phyloP scores from a whole-genome alignment of 2,329 filamentous ascomycete species.

The Calonectria hawksworthii region DNA sequence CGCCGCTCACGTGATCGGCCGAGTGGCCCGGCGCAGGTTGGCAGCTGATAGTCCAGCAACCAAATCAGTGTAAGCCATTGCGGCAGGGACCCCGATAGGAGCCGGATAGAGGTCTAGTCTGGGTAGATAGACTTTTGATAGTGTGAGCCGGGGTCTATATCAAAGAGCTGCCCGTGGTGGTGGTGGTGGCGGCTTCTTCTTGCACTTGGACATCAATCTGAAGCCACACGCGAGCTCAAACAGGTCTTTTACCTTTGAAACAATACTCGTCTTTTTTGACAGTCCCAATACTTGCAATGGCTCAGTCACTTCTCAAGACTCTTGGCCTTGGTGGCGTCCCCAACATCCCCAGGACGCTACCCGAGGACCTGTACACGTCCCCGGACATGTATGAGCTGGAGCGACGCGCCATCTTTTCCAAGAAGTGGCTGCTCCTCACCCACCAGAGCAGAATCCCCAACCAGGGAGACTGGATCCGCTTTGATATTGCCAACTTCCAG shows the following conservation, averaged over 20 bases:
- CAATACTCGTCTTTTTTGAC: background rate
- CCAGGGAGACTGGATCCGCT: conserved; percentile 69
- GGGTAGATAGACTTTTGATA: background rate
- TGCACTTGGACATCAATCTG: background rate
- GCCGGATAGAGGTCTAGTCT: background rate
- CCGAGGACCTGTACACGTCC: conserved; percentile 65
- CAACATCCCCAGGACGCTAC: conserved; percentile 55
- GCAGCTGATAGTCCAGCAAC: background rate
- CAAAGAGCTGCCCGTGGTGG: conserved; percentile 1
- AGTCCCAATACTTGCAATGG: background rate
- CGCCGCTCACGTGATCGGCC: conserved; percentile 1
- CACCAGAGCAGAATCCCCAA: conserved; percentile 65
- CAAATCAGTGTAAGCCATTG: background rate
- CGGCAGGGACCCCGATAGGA: background rate
- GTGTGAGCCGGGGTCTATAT: conserved; percentile 7
- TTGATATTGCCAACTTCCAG: conserved; percentile 67
- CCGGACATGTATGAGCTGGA: conserved; percentile 70
- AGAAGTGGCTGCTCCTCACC: conserved; percentile 69
- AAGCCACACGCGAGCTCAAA: background rate
- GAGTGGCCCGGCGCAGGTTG: background rate
- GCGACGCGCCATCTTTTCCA: conserved; percentile 69
- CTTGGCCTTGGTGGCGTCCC: conserved; percentile 52
- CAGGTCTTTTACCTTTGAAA: background rate
- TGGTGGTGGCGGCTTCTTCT: background rate
- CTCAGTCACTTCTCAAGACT: conserved; percentile 45